phyloP scores from a whole-genome alignment of 345 rosid genomes.

The Arabis hirsuta region DNA sequence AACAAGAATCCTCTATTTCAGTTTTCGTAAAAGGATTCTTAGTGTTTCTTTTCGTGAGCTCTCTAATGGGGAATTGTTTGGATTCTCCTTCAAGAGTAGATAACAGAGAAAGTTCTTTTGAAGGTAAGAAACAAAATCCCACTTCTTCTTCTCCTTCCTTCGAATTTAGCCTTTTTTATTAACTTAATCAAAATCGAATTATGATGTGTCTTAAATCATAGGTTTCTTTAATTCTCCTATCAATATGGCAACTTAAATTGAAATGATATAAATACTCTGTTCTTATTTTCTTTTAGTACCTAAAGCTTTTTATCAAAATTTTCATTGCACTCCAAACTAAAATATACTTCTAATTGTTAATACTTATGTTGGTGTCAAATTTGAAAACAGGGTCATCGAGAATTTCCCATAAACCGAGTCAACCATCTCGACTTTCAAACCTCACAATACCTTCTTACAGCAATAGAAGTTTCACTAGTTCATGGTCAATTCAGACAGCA shows the following conservation, averaged over 20 bases:
- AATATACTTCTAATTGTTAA: not conserved
- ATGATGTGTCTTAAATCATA: slow-evolving; percentile 8
- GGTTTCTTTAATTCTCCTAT: slow-evolving; percentile 4
- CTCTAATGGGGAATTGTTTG: slow-evolving; percentile 71
- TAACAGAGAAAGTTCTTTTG: slow-evolving; percentile 52
- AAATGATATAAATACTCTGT: slow-evolving; percentile 9
- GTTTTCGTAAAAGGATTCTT: not conserved
- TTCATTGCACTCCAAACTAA: not conserved
- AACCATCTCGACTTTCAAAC: slow-evolving; percentile 61
- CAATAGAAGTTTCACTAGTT: slow-evolving; percentile 54
- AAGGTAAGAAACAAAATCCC: slow-evolving; percentile 34
- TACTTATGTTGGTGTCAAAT: slow-evolving; percentile 21
- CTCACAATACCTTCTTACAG: slow-evolving; percentile 64
- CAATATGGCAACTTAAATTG: not conserved
- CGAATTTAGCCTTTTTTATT: not conserved
- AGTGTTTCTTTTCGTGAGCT: not conserved
- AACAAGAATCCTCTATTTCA: slow-evolving; percentile 14
- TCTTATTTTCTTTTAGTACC: not conserved
- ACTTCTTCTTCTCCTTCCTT: slow-evolving; percentile 15
- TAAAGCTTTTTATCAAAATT: not conserved
- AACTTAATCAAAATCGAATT: not conserved
- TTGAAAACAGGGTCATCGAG: slow-evolving; percentile 55
- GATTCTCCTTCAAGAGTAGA: slow-evolving; percentile 61
- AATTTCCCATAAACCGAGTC: slow-evolving; percentile 59
- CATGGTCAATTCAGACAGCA: slow-evolving; percentile 55